Base-by-base conservation (phyloP, 495 filamentous ascomycete species). In the Penicillium argentinense region DNA sequence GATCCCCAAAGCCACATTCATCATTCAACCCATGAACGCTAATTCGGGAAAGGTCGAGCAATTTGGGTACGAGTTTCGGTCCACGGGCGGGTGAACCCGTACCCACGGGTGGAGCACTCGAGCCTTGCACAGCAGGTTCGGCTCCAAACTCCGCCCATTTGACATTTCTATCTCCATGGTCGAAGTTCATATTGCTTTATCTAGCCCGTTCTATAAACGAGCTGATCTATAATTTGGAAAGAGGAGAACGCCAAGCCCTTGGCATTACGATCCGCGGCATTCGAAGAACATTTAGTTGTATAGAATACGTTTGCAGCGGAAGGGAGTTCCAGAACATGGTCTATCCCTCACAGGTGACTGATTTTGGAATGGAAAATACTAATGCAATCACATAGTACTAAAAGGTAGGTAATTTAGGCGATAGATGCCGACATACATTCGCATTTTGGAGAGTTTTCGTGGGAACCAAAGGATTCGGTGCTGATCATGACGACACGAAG, bases 241-340 rank as follows among this genome's bases (percentile, higher is more conserved):
- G 4, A 33, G 12, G 30, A 33, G 30, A 33, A 33, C 30, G 30
- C 30, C 30, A 33, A 33, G 30, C 30, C 17, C 30, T 33, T 33
- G 30, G 30, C 30, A n/a, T 33, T 33, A 33, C 12, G 12, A 33
- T 33, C 30, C 17, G 30, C 5, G 30, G 30, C 30, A 33, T 33
- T 33, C 17, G 4, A 5, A 33, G 17, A 14, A 33, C 12, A 14
- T n/a, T 33, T n/a, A 33, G 30, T 33, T 14, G 30, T 5, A 33
- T 33, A 33, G 30, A 33, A n/a, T 33, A 33, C 5, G 30, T 33
- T 33, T 33, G 30, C 30, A n/a, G 26, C 26, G 26, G 26, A 28
- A 28, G 30, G 30, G 30, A 33, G 30, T 33, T 33, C 30, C 30
- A 33, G 30, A 33, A n/a, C 30, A 33, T 33, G 30, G 30, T 33